A percentile compares a stretch with the other conserved stretches of the same genome.
phyloP scores from a whole-genome alignment of 2,329 filamentous ascomycete species.

The Phyllosticta paracitricarpa region DNA sequence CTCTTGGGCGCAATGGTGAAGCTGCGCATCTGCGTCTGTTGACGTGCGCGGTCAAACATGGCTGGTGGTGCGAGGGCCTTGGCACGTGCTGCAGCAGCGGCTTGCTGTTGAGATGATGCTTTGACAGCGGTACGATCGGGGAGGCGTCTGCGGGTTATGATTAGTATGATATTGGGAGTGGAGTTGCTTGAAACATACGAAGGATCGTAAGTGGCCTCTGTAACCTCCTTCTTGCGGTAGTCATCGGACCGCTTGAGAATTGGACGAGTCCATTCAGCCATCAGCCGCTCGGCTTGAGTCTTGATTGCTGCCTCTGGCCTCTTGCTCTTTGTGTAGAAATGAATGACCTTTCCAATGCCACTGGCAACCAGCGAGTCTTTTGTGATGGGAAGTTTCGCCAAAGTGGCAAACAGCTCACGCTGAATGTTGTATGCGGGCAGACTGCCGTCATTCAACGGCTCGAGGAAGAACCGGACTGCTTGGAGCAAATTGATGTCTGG shows the following conservation, averaged over 20 bases:
- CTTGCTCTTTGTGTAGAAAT: constrained; percentile 96
- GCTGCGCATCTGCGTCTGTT: constrained; percentile 48
- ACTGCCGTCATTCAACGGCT: constrained; percentile 87
- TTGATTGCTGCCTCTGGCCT: constrained; percentile 82
- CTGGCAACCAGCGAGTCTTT: constrained; percentile 85
- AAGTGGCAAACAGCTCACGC: constrained; percentile 77
- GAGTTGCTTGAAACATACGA: constrained; percentile 25
- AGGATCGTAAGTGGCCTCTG: constrained; percentile 51
- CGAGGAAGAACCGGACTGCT: constrained; percentile 92
- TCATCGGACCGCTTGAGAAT: constrained; percentile 91
- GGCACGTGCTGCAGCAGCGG: constrained; percentile 14
- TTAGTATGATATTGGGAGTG: constrained; percentile 14
- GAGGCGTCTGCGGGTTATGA: constrained; percentile 16
- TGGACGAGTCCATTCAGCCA: constrained; percentile 90
- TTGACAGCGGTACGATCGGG: constrained; percentile 17
- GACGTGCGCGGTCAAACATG: constrained; percentile 47
- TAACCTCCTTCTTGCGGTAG: constrained; percentile 76
- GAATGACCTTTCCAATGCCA: constrained; percentile 89
- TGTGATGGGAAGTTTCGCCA: constrained; percentile 73
- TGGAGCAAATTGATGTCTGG: constrained; percentile 93
- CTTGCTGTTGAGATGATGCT: constrained; percentile 23
- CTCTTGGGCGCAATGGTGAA: constrained; percentile 56
- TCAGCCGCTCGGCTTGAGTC: constrained; percentile 81
- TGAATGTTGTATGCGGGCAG: constrained; percentile 96
- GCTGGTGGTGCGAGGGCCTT: constrained; percentile 25